A percentile compares a stretch with the other conserved stretches of the same genome.
Conservation (phyloP, 2,329 filamentous ascomycete species). For the Fusarium nelsonii region DNA sequence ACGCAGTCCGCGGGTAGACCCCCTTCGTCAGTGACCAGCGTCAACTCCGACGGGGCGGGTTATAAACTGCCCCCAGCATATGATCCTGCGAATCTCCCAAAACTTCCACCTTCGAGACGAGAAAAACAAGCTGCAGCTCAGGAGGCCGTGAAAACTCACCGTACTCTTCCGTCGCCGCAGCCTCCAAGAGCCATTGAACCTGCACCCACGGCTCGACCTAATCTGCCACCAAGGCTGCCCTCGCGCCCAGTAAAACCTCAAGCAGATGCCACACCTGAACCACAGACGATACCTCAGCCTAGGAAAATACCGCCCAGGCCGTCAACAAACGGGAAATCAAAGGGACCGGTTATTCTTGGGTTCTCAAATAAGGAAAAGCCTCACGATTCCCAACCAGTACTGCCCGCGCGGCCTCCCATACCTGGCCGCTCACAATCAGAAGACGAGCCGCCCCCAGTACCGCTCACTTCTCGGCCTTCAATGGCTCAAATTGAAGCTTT, state of each 20-base stretch:
- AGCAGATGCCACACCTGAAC: conserved; percentile 24
- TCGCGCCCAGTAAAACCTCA: conserved; percentile 58
- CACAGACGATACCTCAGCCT: conserved; percentile 21
- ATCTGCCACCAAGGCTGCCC: conserved; percentile 64
- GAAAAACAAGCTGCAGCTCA: conserved; percentile 61
- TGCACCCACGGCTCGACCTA: conserved; percentile 52
- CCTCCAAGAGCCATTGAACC: conserved; percentile 48
- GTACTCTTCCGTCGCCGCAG: conserved; percentile 33
- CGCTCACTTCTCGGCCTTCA: conserved; percentile 65
- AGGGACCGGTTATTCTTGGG: conserved; percentile 34
- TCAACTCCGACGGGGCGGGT: conserved; percentile 56
- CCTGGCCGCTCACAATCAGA: conserved; percentile 37
- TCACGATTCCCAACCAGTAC: conserved; percentile 26
- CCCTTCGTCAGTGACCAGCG: conserved; percentile 62
- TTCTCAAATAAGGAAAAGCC: conserved; percentile 28
- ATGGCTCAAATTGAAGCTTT: conserved; percentile 63
- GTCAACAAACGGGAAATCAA: conserved; percentile 32
- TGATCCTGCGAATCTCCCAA: conserved; percentile 68
- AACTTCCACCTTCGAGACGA: conserved; percentile 66
- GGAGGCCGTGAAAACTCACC: conserved; percentile 43
- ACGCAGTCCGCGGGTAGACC: conserved; percentile 62
- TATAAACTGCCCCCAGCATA: conserved; percentile 69
- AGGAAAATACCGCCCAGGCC: conserved; percentile 37
- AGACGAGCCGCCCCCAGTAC: conserved; percentile 64
- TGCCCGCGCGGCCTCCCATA: conserved; percentile 34